Percentiles rank a stretch among this genome's conserved stretches.
phyloP scores from a whole-genome alignment of 805 yeast species.

The Lachancea quebecensis region DNA sequence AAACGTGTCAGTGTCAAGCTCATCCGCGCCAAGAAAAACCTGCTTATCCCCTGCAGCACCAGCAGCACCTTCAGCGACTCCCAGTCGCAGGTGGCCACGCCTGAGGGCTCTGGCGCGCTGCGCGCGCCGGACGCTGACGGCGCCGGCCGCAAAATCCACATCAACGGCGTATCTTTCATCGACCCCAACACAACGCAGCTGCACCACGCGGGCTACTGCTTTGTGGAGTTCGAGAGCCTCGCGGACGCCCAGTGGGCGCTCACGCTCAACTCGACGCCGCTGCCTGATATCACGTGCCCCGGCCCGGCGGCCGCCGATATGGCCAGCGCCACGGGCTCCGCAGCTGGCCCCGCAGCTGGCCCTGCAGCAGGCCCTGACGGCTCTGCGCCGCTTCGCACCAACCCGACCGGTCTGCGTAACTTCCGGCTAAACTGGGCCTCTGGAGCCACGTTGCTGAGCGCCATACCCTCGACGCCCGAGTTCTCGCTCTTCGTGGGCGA shows the following conservation, averaged over 20 bases:
- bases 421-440: conserved; percentile 81
- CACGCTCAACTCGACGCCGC: conserved; percentile 54
- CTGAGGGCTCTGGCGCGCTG: no score
- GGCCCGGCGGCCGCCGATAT: no score
- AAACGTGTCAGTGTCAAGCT: conserved; percentile 59
- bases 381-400: conserved; percentile 12
- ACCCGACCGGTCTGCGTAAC: conserved; percentile 43
- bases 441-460: conserved; percentile 68
- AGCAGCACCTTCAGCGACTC: conserved; percentile 20
- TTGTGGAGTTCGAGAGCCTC: conserved; percentile 63
- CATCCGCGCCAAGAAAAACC: conserved; percentile 44
- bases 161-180: conserved; percentile 28
- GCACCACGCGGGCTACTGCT: conserved; percentile 63
- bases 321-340: no score
- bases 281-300: conserved; percentile 42
- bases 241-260: conserved; percentile 67
- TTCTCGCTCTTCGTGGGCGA: conserved; percentile 79
- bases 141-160: conserved; percentile 10
- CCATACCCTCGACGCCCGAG: conserved; percentile 68
- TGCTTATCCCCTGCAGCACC: conserved; percentile 29
- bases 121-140: not conserved
- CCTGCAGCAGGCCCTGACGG: no score
- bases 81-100: no score
- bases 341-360: no score
- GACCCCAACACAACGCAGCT: conserved; percentile 30